These are phyloP conservation scores for Diphasiastrum complanatum DNA, from an alignment of 83 land plant species.

Conservation along the genomic window DNA sequence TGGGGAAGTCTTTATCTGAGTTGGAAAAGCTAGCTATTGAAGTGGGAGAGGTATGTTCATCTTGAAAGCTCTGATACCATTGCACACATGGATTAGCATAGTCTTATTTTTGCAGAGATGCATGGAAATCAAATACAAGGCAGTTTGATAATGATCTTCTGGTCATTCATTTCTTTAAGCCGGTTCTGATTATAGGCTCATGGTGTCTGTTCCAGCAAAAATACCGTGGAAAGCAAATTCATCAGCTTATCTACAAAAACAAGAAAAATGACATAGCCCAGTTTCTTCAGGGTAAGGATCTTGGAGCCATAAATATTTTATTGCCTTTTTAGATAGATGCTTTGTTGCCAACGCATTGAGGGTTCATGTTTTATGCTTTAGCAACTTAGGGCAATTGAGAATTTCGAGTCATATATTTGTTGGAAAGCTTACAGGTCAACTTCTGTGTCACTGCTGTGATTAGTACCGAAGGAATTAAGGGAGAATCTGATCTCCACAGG, in stretches of 20 bases:
- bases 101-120: no score
- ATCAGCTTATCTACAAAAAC: constrained; percentile 33
- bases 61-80: no score
- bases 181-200: not conserved
- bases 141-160: not conserved
- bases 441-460: not conserved
- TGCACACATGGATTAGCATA: no score
- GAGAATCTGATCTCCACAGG: constrained; percentile 23
- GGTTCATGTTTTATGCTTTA: not conserved
- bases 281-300: constrained; percentile 23
- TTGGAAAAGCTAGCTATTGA: no score
- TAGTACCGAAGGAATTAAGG: constrained; percentile 34
- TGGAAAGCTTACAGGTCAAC: constrained; percentile 4
- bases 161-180: not conserved
- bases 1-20: no score
- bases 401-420: not conserved
- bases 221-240: constrained; percentile 38
- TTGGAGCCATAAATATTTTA: not conserved
- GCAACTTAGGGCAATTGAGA: not conserved
- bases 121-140: not conserved
- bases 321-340: not conserved
- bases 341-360: not conserved
- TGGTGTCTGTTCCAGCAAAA: constrained; percentile 21
- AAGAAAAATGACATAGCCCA: constrained; percentile 20
- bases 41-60: no score